A percentile compares a stretch with the other conserved stretches of the same genome.
phyloP scores from a whole-genome alignment of 2,329 filamentous ascomycete genomes.

The Hypoxylon sp. region DNA sequence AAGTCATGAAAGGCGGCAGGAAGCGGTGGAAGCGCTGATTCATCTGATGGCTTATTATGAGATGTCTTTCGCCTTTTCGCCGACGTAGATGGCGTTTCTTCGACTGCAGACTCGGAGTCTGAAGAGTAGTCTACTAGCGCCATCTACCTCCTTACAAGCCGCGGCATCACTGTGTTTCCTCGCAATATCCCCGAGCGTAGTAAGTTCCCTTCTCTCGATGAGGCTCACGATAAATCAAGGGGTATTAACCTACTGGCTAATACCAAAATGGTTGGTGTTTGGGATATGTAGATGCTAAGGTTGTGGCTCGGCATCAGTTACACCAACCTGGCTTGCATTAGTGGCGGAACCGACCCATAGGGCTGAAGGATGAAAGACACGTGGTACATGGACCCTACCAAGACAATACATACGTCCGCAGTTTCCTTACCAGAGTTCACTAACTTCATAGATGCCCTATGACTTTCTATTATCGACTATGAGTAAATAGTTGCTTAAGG shows the following conservation, averaged over 20 bases:
- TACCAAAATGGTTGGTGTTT: not conserved
- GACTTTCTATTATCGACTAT: no score
- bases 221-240: not conserved
- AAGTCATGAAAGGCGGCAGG: conserved; percentile 88
- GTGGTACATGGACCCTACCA: not conserved
- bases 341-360: conserved; percentile 22
- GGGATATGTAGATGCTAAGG: conserved; percentile 1
- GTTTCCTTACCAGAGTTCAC: not conserved
- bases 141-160: conserved; percentile 44
- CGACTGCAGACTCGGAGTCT: conserved; percentile 47
- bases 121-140: conserved; percentile 60
- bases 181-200: not conserved
- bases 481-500: no score
- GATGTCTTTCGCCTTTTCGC: conserved; percentile 51
- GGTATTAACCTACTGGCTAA: not conserved
- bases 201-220: not conserved
- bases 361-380: conserved; percentile 28
- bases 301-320: conserved; percentile 13
- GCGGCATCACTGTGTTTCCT: not conserved
- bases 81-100: conserved; percentile 18
- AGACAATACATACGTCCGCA: no score
- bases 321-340: conserved; percentile 22
- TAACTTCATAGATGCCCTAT: not conserved
- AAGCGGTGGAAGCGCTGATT: conserved; percentile 74
- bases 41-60: conserved; percentile 11